phyloP scores from a whole-genome alignment of 2,329 filamentous ascomycete genomes.

The Penicillium sp. region DNA sequence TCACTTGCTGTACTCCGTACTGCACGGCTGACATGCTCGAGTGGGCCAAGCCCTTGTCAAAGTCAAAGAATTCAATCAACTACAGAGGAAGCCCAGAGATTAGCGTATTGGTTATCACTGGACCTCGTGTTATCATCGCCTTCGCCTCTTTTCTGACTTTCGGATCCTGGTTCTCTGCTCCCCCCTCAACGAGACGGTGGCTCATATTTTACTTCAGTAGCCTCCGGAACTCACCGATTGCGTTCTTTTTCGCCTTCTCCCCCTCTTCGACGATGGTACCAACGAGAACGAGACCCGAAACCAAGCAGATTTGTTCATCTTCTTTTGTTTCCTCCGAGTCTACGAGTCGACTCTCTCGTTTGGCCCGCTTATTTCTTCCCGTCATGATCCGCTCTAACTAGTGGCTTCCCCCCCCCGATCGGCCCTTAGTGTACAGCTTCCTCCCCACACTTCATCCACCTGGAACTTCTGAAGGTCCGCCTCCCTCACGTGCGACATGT shows the following conservation, averaged over 20 bases:
- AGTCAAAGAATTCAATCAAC: background rate
- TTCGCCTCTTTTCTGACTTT: background rate
- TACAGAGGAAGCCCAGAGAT: constrained; percentile 13
- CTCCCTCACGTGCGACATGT: constrained; percentile 33
- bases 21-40: constrained; percentile 10
- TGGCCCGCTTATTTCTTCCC: background rate
- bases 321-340: background rate
- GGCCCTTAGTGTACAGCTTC: constrained; percentile 15
- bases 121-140: constrained; percentile 16
- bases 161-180: constrained; percentile 12
- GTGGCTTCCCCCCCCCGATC: constrained; percentile 22
- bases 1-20: too few species aligned
- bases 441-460: constrained; percentile 13
- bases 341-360: background rate
- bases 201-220: constrained; percentile 22
- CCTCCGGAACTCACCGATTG: constrained; percentile 16
- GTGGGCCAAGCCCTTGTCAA: constrained; percentile 5
- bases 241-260: constrained; percentile 6
- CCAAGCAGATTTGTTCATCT: background rate
- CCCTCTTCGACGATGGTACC: background rate
- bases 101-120: constrained; percentile 23
- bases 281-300: background rate
- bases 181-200: constrained; percentile 6
- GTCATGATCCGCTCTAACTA: constrained; percentile 4
- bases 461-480: background rate